Conservation (phyloP, 352 stramenopile genomes). For the Globisporangium middletonii region DNA sequence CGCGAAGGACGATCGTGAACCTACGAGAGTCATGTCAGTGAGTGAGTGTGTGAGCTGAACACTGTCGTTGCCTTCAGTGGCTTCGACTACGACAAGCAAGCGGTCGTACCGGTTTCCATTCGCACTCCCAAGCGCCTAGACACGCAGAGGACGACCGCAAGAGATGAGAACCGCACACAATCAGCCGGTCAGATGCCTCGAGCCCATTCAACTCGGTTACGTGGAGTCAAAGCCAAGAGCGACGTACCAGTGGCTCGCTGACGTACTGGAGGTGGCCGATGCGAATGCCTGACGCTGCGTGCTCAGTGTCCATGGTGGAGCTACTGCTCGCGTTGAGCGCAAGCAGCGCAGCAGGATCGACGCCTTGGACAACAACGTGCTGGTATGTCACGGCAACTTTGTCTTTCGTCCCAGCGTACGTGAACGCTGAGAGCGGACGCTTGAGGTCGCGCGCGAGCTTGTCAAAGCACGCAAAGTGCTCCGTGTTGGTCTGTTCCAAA, state of each 20-base stretch:
- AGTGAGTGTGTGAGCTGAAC: background rate
- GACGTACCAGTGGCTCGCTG: conserved; percentile 35
- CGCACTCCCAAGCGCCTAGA: conserved; percentile 37
- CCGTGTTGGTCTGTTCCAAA: conserved; percentile 41
- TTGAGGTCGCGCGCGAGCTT: conserved; percentile 35
- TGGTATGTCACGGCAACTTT: conserved; percentile 68
- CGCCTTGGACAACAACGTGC: conserved; percentile 46
- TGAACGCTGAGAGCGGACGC: conserved; percentile 46
- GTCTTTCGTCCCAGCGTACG: conserved; percentile 70
- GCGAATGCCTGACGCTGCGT: conserved; percentile 13
- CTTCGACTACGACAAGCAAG: background rate
- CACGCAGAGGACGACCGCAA: too few species aligned
- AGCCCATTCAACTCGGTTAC: background rate
- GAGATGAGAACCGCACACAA: background rate
- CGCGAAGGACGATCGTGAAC: conserved; percentile 50
- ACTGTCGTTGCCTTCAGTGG: background rate
- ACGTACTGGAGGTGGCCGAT: conserved; percentile 56
- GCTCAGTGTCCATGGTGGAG: conserved; percentile 2
- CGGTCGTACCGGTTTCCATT: conserved; percentile 39
- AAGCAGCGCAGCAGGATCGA: conserved; percentile 37
- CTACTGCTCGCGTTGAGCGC: conserved; percentile 20
- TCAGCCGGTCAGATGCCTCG: background rate
- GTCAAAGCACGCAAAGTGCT: conserved; percentile 74
- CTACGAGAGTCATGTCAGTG: background rate
- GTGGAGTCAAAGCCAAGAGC: background rate